These are phyloP conservation scores for Cokeromyces recurvatus DNA, from an alignment of 371 early-diverging fungal genomes.

Conservation along the genomic window DNA sequence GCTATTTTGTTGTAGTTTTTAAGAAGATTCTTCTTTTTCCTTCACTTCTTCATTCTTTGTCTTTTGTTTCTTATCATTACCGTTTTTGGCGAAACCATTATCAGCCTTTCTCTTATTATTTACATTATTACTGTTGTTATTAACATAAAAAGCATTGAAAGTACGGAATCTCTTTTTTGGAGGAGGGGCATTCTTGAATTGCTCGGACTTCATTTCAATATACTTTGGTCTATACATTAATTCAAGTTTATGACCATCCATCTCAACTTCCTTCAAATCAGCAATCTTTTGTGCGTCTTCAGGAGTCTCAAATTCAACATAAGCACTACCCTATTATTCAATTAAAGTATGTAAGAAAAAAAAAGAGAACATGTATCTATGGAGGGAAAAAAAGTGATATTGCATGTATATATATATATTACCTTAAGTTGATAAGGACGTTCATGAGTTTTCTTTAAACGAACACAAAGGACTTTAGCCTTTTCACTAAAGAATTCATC, in stretches of 20 bases:
- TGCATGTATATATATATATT: no score
- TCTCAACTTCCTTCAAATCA: conserved; percentile 34
- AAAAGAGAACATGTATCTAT: no score
- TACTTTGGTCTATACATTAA: conserved; percentile 27
- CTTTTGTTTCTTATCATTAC: conserved; percentile 1
- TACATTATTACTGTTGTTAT: background rate
- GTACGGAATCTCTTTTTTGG: conserved; percentile 1
- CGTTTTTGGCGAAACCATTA: no score
- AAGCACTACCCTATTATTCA: conserved; percentile 48
- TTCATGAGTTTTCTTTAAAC: conserved; percentile 57
- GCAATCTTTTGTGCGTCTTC: conserved; percentile 53
- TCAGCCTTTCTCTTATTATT: conserved; percentile 19
- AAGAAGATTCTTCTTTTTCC: conserved; percentile 7
- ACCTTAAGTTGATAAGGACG: conserved; percentile 43
- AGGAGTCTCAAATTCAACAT: conserved; percentile 54
- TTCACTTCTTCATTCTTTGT: conserved; percentile 11
- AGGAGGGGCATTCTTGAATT: conserved; percentile 21
- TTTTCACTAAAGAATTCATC: conserved; percentile 49
- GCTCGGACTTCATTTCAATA: conserved; percentile 14
- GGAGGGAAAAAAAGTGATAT: no score
- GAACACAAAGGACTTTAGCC: conserved; percentile 53
- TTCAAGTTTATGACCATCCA: conserved; percentile 50
- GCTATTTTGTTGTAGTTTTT: no score
- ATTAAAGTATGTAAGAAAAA: background rate
- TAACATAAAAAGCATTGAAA: conserved; percentile 21